Percentiles rank a stretch among this genome's conserved stretches.
These are phyloP conservation scores for Colletotrichum tamarilloi DNA, from an alignment of 2,329 filamentous ascomycete species.

Conservation along the genomic window DNA sequence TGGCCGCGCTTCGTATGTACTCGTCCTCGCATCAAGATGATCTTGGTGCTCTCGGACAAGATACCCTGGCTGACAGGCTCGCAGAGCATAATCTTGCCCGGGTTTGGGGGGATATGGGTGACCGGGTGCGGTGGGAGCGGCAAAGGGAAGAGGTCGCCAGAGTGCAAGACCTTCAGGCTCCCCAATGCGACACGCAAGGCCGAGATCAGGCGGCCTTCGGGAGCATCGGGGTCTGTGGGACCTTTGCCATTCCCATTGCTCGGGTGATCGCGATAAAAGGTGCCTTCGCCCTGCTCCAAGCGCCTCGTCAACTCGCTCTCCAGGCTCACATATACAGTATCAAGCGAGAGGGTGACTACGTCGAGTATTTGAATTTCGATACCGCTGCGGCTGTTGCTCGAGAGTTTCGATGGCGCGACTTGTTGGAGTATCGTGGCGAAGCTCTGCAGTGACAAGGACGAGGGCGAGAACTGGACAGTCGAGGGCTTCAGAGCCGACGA, in stretches of 20 bases:
- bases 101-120: slow-evolving; percentile 84
- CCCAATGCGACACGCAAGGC: slow-evolving; percentile 81
- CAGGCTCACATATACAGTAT: slow-evolving; percentile 87
- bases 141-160: slow-evolving; percentile 81
- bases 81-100: slow-evolving; percentile 90
- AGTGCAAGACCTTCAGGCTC: slow-evolving; percentile 80
- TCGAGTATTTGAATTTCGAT: slow-evolving; percentile 89
- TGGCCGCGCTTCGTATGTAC: slow-evolving; percentile 65
- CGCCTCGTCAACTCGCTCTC: slow-evolving; percentile 84
- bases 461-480: slow-evolving; percentile 82
- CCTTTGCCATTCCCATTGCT: slow-evolving; percentile 50
- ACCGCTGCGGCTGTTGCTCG: slow-evolving; percentile 77
- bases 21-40: slow-evolving; percentile 79
- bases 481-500: slow-evolving; percentile 76
- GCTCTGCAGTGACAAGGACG: slow-evolving; percentile 78
- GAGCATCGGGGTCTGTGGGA: slow-evolving; percentile 43
- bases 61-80: slow-evolving; percentile 94
- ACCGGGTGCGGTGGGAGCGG: slow-evolving; percentile 86
- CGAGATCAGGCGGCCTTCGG: slow-evolving; percentile 57
- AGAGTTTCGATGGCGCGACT: slow-evolving; percentile 79
- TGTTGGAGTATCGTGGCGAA: slow-evolving; percentile 81
- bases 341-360: slow-evolving; percentile 81
- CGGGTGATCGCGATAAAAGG: slow-evolving; percentile 77
- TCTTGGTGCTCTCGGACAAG: slow-evolving; percentile 80
- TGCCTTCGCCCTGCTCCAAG: slow-evolving; percentile 84